Conservation (phyloP, 257 asterid species). For the Lycium barbarum region DNA sequence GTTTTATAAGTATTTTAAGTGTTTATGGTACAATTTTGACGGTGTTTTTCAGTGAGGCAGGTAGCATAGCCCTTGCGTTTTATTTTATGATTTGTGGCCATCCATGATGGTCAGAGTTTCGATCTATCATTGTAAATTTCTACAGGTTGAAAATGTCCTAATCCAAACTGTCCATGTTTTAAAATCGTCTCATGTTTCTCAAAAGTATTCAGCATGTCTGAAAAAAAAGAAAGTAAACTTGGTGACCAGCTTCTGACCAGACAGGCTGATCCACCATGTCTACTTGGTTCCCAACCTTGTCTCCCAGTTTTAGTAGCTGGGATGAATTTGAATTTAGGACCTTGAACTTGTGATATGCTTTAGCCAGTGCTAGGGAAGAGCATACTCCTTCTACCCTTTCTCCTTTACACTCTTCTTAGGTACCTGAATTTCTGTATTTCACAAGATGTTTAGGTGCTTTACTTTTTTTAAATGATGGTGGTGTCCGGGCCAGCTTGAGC, state of each 20-base stretch:
- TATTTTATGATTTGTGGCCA: not conserved
- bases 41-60: not conserved
- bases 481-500: not conserved
- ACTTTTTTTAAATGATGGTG: not conserved
- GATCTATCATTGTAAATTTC: not conserved
- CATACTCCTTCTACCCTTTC: constrained; percentile 1
- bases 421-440: not conserved
- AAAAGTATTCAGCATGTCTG: not conserved
- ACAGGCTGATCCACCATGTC: not conserved
- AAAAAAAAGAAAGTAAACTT: not conserved
- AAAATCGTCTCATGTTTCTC: not conserved
- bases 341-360: constrained; percentile 10
- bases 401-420: not conserved
- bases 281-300: not conserved
- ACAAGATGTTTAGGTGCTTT: not conserved
- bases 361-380: not conserved
- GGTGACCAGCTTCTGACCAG: not conserved
- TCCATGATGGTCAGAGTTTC: too few relatives aligned
- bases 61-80: not conserved
- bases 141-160: not conserved
- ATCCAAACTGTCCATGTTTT: not conserved
- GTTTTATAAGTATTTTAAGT: not conserved
- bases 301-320: not conserved
- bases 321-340: constrained; percentile 19
- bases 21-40: not conserved